Percentiles rank a stretch among this genome's conserved stretches.
phyloP scores from a whole-genome alignment of 2,329 filamentous ascomycete genomes.

The Aspergillus tamarii region DNA sequence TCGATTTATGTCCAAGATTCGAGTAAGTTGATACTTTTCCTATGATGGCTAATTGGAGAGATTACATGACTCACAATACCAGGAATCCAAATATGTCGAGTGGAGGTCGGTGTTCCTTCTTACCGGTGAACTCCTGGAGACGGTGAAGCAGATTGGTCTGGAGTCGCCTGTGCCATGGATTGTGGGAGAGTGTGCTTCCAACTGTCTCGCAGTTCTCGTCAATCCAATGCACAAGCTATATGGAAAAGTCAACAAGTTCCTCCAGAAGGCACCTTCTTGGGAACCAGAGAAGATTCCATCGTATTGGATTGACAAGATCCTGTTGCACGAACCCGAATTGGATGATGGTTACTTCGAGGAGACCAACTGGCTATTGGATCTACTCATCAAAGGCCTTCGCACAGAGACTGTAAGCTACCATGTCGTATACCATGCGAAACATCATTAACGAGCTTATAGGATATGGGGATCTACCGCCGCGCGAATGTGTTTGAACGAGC shows the following conservation, averaged over 20 bases:
- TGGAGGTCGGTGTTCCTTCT: slow-evolving; percentile 79
- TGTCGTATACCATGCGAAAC: not conserved
- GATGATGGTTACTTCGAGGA: slow-evolving; percentile 75
- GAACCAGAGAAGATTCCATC: slow-evolving; percentile 58
- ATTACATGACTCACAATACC: slow-evolving; percentile 18
- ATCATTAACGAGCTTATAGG: slow-evolving; percentile 32
- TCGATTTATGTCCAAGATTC: slow-evolving; percentile 53
- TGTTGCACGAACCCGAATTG: slow-evolving; percentile 72
- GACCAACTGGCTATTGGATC: slow-evolving; percentile 72
- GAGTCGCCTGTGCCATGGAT: slow-evolving; percentile 69
- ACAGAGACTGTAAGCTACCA: slow-evolving; percentile 54
- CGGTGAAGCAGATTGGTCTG: slow-evolving; percentile 60
- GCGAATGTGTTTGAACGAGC: slow-evolving; percentile 74
- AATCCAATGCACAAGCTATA: slow-evolving; percentile 83
- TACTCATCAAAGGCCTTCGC: slow-evolving; percentile 67
- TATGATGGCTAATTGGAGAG: not conserved
- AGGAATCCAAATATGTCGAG: slow-evolving; percentile 73
- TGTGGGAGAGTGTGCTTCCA: slow-evolving; percentile 74
- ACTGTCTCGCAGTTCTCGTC: slow-evolving; percentile 69
- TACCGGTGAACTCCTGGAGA: slow-evolving; percentile 78
- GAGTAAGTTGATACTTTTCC: slow-evolving; percentile 35
- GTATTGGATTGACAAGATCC: slow-evolving; percentile 69
- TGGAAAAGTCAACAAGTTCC: slow-evolving; percentile 80
- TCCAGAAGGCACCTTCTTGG: slow-evolving; percentile 79
- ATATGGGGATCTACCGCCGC: slow-evolving; percentile 56